Conservation (phyloP, 164 flowering plant genomes). For the Paratinospora sagittata region DNA sequence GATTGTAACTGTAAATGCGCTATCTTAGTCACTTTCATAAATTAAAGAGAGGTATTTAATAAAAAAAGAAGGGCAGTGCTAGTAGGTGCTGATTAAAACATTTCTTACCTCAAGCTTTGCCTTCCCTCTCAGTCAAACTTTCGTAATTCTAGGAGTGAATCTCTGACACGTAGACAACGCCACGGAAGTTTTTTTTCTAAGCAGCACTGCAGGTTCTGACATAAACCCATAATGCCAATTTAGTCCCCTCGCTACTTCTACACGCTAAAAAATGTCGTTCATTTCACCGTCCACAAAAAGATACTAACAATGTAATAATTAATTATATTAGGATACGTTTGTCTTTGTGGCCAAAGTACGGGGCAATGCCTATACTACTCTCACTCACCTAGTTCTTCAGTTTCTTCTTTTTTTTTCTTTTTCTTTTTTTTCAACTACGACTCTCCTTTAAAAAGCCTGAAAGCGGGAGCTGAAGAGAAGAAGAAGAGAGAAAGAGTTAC, state of each 20-base stretch:
- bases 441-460: conserved; percentile 33
- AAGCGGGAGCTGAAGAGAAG: conserved; percentile 37
- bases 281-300: not conserved
- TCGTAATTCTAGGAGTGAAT: conserved; percentile 6
- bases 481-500: not conserved
- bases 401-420: too few species aligned
- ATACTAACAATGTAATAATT: too few species aligned
- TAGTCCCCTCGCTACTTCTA: too few species aligned
- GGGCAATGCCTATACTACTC: not conserved
- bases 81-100: too few species aligned
- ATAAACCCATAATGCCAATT: not conserved
- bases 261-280: not conserved
- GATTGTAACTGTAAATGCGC: not conserved
- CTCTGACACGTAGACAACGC: not conserved
- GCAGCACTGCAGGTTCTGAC: not conserved
- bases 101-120: not conserved
- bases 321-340: not conserved
- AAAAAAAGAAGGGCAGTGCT: too few species aligned
- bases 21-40: not conserved
- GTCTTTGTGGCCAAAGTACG: not conserved
- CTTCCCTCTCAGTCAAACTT: not conserved
- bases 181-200: not conserved
- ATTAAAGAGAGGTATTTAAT: too few species aligned
- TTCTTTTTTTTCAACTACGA: not conserved
- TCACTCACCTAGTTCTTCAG: too few species aligned